Evolutionary conservation across 2,329 filamentous ascomycete species (phyloP).

Genomic region (Bipolaris bicolor): DNA sequence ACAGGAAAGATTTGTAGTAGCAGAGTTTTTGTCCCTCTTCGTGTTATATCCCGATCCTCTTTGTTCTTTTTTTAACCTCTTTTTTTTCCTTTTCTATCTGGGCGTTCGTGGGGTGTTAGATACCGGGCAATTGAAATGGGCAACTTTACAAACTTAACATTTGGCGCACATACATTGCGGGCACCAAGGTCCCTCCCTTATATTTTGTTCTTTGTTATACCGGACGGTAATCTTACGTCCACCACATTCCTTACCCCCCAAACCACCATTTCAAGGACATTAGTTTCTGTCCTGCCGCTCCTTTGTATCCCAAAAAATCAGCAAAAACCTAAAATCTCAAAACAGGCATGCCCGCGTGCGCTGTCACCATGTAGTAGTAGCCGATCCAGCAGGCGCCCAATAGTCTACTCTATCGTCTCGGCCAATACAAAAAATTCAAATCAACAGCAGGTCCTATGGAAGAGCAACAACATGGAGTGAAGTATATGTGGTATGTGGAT

Average conservation of each 20-base stretch:
- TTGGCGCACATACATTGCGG: slow-evolving; percentile 16
- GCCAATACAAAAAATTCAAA: slow-evolving; percentile 5
- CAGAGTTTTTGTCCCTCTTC: slow-evolving; percentile 4
- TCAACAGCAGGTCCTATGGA: background rate
- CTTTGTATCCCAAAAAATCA: background rate
- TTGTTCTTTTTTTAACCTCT: slow-evolving; percentile 6
- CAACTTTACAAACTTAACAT: slow-evolving; percentile 14
- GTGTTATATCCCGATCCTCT: slow-evolving; percentile 15
- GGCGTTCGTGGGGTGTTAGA: slow-evolving; percentile 24
- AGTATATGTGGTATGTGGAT: background rate
- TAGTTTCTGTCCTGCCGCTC: slow-evolving; percentile 20
- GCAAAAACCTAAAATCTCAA: background rate
- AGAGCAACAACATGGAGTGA: background rate
- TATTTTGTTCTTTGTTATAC: slow-evolving; percentile 14
- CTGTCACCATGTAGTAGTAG: background rate
- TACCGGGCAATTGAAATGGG: slow-evolving; percentile 27
- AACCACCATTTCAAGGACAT: slow-evolving; percentile 6
- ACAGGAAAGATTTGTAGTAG: slow-evolving; percentile 12
- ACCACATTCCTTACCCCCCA: slow-evolving; percentile 19
- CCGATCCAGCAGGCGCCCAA: slow-evolving; percentile 1
- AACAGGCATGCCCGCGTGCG: background rate
- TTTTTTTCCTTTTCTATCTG: slow-evolving; percentile 2
- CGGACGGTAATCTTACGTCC: slow-evolving; percentile 27
- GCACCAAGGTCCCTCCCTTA: slow-evolving; percentile 20
- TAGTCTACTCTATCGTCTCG: slow-evolving; percentile 6